These are phyloP conservation scores for Termitomyces sp. DNA, from an alignment of 768 basidiomycete genomes.

Conservation along the genomic window DNA sequence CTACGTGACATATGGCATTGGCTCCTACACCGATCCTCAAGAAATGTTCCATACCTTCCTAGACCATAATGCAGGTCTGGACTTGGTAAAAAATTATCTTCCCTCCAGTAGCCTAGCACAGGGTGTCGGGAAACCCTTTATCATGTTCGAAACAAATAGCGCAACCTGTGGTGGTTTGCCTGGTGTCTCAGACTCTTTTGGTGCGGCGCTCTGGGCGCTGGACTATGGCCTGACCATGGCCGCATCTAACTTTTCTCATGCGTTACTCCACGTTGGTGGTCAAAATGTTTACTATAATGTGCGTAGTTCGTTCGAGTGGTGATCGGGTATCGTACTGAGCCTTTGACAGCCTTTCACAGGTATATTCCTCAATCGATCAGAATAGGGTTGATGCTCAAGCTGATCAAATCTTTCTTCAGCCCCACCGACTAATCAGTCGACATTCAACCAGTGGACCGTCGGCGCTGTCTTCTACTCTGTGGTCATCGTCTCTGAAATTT, in stretches of 20 bases:
- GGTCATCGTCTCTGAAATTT: slow-evolving; percentile 62
- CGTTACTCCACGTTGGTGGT: slow-evolving; percentile 58
- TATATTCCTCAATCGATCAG: slow-evolving; percentile 21
- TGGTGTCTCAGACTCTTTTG: slow-evolving; percentile 59
- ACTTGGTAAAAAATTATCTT: slow-evolving; percentile 48
- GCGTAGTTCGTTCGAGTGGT: slow-evolving; percentile 22
- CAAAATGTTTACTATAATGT: slow-evolving; percentile 68
- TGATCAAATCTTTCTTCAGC: slow-evolving; percentile 16
- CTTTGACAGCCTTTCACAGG: slow-evolving; percentile 49
- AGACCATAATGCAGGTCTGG: slow-evolving; percentile 48
- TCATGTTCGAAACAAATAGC: slow-evolving; percentile 72
- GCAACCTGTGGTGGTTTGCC: slow-evolving; percentile 67
- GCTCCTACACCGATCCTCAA: slow-evolving; percentile 36
- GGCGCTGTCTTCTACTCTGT: slow-evolving; percentile 73
- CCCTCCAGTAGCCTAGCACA: slow-evolving; percentile 42
- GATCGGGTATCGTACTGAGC: neutral
- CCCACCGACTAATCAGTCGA: slow-evolving; percentile 49
- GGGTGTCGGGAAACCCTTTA: slow-evolving; percentile 38
- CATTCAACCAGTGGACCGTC: slow-evolving; percentile 65
- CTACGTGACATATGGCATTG: slow-evolving; percentile 40
- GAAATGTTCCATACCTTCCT: slow-evolving; percentile 49
- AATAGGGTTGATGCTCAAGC: no score
- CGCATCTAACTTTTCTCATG: slow-evolving; percentile 49
- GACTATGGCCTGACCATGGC: slow-evolving; percentile 66
- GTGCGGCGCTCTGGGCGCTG: slow-evolving; percentile 59